Evolutionary conservation across 768 basidiomycete species (phyloP), one percentile per base, ranked within the genome.

Genomic region (Mycena belliarum): DNA sequence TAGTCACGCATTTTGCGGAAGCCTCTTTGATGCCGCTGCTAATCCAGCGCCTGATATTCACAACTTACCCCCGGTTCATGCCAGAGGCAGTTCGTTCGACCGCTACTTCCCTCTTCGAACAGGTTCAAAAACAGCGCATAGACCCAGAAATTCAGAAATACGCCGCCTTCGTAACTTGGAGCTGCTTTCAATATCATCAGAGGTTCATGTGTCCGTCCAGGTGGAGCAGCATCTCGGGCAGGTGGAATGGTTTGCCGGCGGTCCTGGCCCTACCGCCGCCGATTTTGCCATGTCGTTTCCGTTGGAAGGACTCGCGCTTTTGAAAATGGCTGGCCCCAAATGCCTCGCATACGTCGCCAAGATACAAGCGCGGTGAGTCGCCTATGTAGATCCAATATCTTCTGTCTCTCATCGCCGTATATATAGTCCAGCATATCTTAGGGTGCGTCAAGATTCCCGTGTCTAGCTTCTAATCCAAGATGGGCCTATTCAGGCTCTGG

Each of bases 251-350:
- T 69, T 75, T 41, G 76, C 77, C 8, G 78, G 73, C 16, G 76
- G 74, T 25, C 57, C 69, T 23, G 66, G 73, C 25, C 74, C 75
- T 18, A 79, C 79, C 24, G 55, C 72, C 21, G 76, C 80, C 21
- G 80, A 81, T 64, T 80, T 70, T 67, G 72, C 75, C 71, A 77
- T 79, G 76, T 62, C 68, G 28, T 80, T 78, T 60, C 62, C 73
- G 6, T 58, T 77, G 26, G 78, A 80, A 25, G 52, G 60, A 3
- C 56, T 69, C 49, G 56, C 52, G 4, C 35, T 53, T 12, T 43
- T 60, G n/a, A 56, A 52, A 7, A 40, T 58, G 43, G 47, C 73
- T 8, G 76, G 76, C 4, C 72, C 72, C 1, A 72, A 74, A 57
- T 70, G 66, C 5, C 69, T 68, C 53, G 72, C 63, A n/a, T 80